phyloP scores from a whole-genome alignment of 768 basidiomycete species.

The Leccinum ochraceum region DNA sequence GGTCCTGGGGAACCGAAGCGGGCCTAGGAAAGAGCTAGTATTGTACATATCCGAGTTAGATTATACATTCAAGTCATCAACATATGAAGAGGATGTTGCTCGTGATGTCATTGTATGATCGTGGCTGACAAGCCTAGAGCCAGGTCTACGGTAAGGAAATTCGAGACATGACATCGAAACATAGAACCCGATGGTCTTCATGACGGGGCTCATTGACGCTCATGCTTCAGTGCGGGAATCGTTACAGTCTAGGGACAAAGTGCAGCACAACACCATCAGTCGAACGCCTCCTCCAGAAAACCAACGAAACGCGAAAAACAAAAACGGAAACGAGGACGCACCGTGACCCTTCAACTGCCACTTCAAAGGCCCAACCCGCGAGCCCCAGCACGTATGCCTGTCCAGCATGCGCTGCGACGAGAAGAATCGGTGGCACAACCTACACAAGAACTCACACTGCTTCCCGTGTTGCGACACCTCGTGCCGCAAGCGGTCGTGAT shows the following conservation, averaged over 20 bases:
- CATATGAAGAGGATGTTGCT: no score
- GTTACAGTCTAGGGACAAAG: not conserved
- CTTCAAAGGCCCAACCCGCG: no score
- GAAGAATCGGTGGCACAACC: slow-evolving; percentile 5
- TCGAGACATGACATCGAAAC: not conserved
- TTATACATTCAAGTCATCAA: no score
- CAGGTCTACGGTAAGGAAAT: no score
- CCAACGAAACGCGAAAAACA: not conserved
- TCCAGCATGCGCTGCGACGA: slow-evolving; percentile 6
- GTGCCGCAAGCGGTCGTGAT: slow-evolving; percentile 4
- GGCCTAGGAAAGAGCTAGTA: no score
- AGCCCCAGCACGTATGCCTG: slow-evolving; percentile 7
- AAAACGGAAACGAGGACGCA: not conserved
- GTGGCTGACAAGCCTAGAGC: no score
- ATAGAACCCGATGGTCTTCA: not conserved
- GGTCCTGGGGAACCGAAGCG: no score
- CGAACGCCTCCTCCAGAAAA: not conserved
- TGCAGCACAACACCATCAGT: not conserved
- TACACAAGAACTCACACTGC: slow-evolving; percentile 5
- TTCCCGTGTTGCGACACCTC: slow-evolving; percentile 6
- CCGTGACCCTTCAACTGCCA: no score
- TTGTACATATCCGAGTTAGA: no score
- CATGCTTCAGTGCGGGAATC: not conserved
- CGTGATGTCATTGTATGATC: no score
- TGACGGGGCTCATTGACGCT: not conserved